These are phyloP conservation scores for Claviceps paspali DNA, from an alignment of 2,329 filamentous ascomycete genomes.

Conservation along the genomic window DNA sequence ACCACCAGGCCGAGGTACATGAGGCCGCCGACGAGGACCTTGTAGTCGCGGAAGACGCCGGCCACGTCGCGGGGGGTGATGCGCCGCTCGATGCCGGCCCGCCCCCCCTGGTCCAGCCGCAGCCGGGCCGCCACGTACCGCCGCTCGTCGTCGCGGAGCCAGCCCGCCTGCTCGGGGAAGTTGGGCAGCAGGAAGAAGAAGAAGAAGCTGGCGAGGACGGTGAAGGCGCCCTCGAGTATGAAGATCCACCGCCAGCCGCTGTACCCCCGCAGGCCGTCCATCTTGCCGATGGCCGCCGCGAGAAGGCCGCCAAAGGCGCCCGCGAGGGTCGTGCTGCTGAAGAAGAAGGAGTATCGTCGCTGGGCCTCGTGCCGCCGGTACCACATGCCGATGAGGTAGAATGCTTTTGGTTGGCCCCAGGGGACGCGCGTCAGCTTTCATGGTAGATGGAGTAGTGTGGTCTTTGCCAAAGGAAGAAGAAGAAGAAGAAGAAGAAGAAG, in stretches of 20 bases:
- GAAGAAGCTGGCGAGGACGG: conserved; percentile 37
- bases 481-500: not conserved
- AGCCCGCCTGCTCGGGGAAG: conserved; percentile 52
- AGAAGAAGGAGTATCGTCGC: conserved; percentile 88
- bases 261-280: conserved; percentile 38
- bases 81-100: conserved; percentile 45
- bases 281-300: conserved; percentile 77
- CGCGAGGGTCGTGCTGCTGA: conserved; percentile 63
- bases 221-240: conserved; percentile 38
- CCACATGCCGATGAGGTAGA: conserved; percentile 75
- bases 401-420: too few species aligned
- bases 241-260: conserved; percentile 57
- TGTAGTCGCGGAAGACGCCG: conserved; percentile 55
- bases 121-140: conserved; percentile 51
- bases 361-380: conserved; percentile 80
- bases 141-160: conserved; percentile 56
- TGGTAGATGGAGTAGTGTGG: too few species aligned
- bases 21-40: conserved; percentile 57
- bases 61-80: conserved; percentile 44
- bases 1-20: conserved; percentile 76
- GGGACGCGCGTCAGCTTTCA: too few species aligned
- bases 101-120: conserved; percentile 51
- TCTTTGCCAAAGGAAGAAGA: too few species aligned
- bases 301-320: conserved; percentile 78
- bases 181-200: conserved; percentile 53